These are phyloP conservation scores for Hansfordia pulvinata DNA, from an alignment of 2,329 filamentous ascomycete species.

Conservation along the genomic window DNA sequence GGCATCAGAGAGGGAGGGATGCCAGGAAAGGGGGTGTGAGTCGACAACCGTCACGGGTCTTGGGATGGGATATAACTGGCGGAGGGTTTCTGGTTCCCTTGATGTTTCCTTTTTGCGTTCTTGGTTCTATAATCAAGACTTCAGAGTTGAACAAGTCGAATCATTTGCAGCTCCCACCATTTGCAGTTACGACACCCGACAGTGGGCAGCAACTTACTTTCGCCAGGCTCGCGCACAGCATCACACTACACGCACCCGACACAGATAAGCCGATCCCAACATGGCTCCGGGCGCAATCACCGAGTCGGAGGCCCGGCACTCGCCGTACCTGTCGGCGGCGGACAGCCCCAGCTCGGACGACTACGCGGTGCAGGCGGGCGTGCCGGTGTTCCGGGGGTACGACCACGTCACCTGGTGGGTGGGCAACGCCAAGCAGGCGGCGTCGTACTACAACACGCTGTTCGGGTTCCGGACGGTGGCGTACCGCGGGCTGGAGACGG, in stretches of 20 bases:
- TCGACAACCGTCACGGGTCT: too few species aligned
- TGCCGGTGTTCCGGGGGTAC: slow-evolving; percentile 62
- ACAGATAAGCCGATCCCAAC: slow-evolving; percentile 13
- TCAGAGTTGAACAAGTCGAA: too few species aligned
- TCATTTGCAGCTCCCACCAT: too few species aligned
- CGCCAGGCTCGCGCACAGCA: slow-evolving; percentile 1
- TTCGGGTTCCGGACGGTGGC: slow-evolving; percentile 78
- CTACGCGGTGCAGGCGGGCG: slow-evolving; percentile 36
- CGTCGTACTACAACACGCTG: slow-evolving; percentile 73
- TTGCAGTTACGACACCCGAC: neutral
- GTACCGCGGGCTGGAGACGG: slow-evolving; percentile 80
- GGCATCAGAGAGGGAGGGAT: too few species aligned
- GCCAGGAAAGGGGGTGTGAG: too few species aligned
- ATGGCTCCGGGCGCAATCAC: slow-evolving; percentile 49
- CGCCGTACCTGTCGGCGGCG: slow-evolving; percentile 24
- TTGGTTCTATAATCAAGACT: too few species aligned
- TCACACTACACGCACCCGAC: neutral
- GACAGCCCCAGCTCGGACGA: slow-evolving; percentile 31
- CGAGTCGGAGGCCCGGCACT: slow-evolving; percentile 30
- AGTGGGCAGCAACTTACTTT: slow-evolving; percentile 1
- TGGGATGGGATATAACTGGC: too few species aligned
- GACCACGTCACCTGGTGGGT: slow-evolving; percentile 95
- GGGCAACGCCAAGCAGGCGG: slow-evolving; percentile 91
- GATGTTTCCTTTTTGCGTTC: too few species aligned
- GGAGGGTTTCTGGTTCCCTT: too few species aligned